These are phyloP conservation scores for Leccinum insolens DNA, from an alignment of 1,284 basidiomycete genomes.

Conservation along the genomic window DNA sequence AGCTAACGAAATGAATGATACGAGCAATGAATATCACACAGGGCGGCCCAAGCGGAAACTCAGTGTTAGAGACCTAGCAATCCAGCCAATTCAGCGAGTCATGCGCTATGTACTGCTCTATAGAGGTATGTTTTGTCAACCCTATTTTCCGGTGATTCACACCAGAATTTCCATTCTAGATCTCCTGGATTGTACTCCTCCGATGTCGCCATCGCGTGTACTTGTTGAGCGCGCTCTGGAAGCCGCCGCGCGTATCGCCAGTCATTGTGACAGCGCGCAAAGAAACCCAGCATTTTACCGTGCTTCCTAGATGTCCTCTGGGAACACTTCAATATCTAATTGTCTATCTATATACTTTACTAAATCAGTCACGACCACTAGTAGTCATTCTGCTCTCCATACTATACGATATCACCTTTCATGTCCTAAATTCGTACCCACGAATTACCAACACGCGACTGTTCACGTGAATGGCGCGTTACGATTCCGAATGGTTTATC, in stretches of 20 bases:
- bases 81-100: slow-evolving; percentile 69
- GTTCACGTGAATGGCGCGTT: no score
- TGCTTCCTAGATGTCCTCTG: slow-evolving; percentile 14
- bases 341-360: neutral
- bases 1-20: slow-evolving; percentile 5
- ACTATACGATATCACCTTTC: no score
- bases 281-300: slow-evolving; percentile 56
- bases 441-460: no score
- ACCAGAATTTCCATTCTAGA: slow-evolving; percentile 32
- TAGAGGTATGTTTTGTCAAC: slow-evolving; percentile 46
- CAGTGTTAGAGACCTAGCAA: slow-evolving; percentile 58
- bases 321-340: slow-evolving; percentile 1
- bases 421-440: no score
- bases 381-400: neutral
- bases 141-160: neutral
- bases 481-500: no score
- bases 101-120: slow-evolving; percentile 72
- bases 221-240: slow-evolving; percentile 64
- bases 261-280: slow-evolving; percentile 67
- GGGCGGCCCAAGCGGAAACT: slow-evolving; percentile 10
- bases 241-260: slow-evolving; percentile 59
- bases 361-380: slow-evolving; percentile 1
- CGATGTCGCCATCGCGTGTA: slow-evolving; percentile 42
- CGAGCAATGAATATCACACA: slow-evolving; percentile 5
- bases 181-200: slow-evolving; percentile 46